Evolutionary conservation across 805 yeast species (phyloP), one percentile per base, ranked within the genome.

Genomic region (Wickerhamomyces chambardii): DNA sequence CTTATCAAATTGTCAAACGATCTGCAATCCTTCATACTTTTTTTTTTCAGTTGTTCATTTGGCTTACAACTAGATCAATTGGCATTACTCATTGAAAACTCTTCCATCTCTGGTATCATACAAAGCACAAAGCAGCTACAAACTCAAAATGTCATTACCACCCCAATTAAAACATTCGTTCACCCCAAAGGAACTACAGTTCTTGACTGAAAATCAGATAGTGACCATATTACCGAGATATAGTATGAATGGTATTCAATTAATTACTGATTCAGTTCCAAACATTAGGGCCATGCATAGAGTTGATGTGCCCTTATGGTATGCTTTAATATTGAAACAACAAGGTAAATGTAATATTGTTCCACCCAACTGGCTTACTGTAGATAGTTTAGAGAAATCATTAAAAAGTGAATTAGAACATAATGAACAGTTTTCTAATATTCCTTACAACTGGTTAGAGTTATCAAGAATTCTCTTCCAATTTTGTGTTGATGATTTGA

Each of bases 381-480:
- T 72, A 32, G 62, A 63, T 15, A 64, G 63, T 33, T 55, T 90
- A 37, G 70, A 71, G 36, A 66, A 63, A 6, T 64, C 69, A 30
- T 75, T 82, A 45, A 84, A 80, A 16, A 78, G 72, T 40, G 97
- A 90, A 51, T 61, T 74, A 25, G 62, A 64, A 5, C 53, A 70
- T 36, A 67, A 75, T 1, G 68, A 68, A 25, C 61, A 71, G 39
- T 90, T 90, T 51, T 71, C 85, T 36, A 59, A 65, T 7, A 58
- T 90, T 33, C 97, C 97, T 0, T 79, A 81, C 77, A 75, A 80
- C 52, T 92, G 98, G 98, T 63, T 87, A 17, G 95, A 90, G 34
- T 51, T 82, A 1, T 73, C 90, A 4, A 84, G 81, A 45, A 66
- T 81, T 11, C 59, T 90, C 32, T 64, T 90, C 31, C 54, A 54